A percentile compares a stretch with the other conserved stretches of the same genome.
Conservation (phyloP, 2,329 filamentous ascomycete genomes). For the Aspergillus sp. region DNA sequence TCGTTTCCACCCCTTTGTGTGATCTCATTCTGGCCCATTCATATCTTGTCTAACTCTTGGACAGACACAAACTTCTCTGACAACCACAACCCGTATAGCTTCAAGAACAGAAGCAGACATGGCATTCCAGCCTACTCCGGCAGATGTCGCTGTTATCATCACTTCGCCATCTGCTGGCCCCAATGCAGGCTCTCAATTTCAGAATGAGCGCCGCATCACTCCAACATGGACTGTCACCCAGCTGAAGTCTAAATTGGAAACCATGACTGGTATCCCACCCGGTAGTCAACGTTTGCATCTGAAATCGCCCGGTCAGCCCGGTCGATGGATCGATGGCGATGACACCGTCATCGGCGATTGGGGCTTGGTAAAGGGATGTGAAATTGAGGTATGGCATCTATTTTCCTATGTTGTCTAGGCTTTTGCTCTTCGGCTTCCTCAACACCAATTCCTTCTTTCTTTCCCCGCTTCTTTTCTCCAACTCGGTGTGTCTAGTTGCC, state of each 20-base stretch:
- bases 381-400: constrained; percentile 40
- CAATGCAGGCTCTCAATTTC: constrained; percentile 39
- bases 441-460: neutral
- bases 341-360: constrained; percentile 62
- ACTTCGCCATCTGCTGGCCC: constrained; percentile 28
- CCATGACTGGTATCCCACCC: constrained; percentile 87
- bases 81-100: neutral
- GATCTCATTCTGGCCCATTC: no score
- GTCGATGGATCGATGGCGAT: constrained; percentile 67
- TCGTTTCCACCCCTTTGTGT: no score
- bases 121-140: constrained; percentile 38
- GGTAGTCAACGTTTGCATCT: constrained; percentile 73
- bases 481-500: neutral
- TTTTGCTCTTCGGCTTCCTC: neutral
- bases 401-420: neutral
- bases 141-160: constrained; percentile 41
- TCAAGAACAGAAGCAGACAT: constrained; percentile 17
- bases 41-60: neutral
- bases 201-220: constrained; percentile 86
- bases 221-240: constrained; percentile 86
- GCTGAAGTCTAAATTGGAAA: constrained; percentile 84
- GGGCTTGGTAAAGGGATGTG: constrained; percentile 40
- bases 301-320: constrained; percentile 61
- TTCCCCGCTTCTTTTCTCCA: neutral
- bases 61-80: neutral